Percentiles rank a stretch among this genome's conserved stretches.
phyloP scores from a whole-genome alignment of 805 yeast genomes.

The Wickerhamomyces hampshirensis region DNA sequence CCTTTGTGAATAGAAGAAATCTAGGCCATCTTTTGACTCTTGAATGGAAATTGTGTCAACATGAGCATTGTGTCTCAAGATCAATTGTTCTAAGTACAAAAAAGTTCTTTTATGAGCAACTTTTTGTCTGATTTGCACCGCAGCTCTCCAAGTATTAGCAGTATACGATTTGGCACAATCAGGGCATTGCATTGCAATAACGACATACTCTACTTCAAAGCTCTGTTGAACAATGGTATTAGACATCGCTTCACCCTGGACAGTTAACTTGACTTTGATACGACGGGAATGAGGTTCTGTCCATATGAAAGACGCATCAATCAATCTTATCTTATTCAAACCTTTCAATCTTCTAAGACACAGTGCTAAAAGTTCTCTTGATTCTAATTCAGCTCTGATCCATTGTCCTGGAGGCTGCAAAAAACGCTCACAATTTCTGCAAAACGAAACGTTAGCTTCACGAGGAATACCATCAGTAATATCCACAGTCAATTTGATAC shows the following conservation, averaged over 20 bases:
- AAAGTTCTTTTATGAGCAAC: constrained; percentile 96
- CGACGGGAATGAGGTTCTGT: constrained; percentile 99
- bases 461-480: constrained; percentile 93
- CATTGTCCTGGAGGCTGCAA: constrained; percentile 93
- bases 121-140: constrained; percentile 96
- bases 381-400: constrained; percentile 86
- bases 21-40: constrained; percentile 91
- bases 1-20: constrained; percentile 83
- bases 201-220: constrained; percentile 91
- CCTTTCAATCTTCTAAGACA: constrained; percentile 88
- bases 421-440: constrained; percentile 96
- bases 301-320: constrained; percentile 96
- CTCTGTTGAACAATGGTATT: constrained; percentile 91
- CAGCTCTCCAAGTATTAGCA: constrained; percentile 96
- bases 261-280: constrained; percentile 83
- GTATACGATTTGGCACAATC: constrained; percentile 98
- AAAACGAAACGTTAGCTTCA: constrained; percentile 88
- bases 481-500: constrained; percentile 90
- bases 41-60: constrained; percentile 89
- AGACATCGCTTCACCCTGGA: constrained; percentile 93
- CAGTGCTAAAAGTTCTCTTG: constrained; percentile 86
- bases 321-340: constrained; percentile 73
- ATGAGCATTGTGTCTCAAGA: constrained; percentile 89
- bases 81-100: constrained; percentile 90
- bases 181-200: constrained; percentile 94